Conservation (phyloP, 371 early-diverging fungal genomes). For the Coemansia sp. region DNA sequence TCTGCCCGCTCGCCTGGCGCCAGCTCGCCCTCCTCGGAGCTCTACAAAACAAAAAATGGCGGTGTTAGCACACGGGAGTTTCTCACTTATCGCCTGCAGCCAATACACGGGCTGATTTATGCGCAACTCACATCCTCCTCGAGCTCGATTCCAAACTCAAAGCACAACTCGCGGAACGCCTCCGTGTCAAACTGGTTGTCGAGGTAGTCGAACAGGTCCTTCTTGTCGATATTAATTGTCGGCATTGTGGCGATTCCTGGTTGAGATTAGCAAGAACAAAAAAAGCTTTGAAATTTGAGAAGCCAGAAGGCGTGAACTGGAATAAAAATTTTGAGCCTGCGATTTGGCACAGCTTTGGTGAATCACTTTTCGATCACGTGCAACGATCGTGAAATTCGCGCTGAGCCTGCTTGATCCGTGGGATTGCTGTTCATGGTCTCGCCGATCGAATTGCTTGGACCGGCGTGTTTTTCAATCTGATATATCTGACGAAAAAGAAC, state of each 20-base stretch:
- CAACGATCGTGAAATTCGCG: background rate
- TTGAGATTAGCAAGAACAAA: background rate
- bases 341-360: constrained; percentile 5
- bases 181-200: constrained; percentile 66
- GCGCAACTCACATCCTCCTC: constrained; percentile 81
- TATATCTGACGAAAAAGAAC: background rate
- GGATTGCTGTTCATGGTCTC: no score
- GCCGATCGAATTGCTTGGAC: no score
- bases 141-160: constrained; percentile 99
- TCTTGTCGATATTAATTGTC: constrained; percentile 90
- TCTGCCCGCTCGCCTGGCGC: constrained; percentile 73
- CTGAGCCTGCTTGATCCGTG: no score
- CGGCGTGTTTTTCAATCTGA: background rate
- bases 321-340: background rate
- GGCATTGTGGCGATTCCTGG: constrained; percentile 66
- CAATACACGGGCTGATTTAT: background rate
- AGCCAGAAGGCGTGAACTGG: background rate
- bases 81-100: background rate
- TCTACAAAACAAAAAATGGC: constrained; percentile 55
- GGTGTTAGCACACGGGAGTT: no score
- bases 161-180: constrained; percentile 92
- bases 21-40: constrained; percentile 66
- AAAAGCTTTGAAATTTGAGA: background rate
- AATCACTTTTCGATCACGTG: constrained; percentile 10
- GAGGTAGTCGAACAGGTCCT: constrained; percentile 79